These are phyloP conservation scores for Lactarius psammicola DNA, from an alignment of 768 basidiomycete species.

Conservation along the genomic window DNA sequence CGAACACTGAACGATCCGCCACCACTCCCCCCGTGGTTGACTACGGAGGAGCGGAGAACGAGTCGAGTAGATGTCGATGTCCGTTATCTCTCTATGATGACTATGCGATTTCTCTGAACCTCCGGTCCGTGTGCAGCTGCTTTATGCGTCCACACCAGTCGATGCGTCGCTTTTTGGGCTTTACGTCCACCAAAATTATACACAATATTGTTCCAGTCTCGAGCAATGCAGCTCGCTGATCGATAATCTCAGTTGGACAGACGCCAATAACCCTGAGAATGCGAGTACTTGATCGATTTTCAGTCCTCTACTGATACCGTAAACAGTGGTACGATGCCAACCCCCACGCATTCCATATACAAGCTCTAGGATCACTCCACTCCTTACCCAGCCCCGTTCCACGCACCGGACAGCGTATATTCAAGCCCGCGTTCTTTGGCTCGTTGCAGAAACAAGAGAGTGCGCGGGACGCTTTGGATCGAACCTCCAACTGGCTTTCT, in stretches of 20 bases:
- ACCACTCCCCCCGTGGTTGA: slow-evolving; percentile 57
- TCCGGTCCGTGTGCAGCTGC: slow-evolving; percentile 41
- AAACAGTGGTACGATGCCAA: slow-evolving; percentile 62
- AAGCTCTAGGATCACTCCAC: slow-evolving; percentile 82
- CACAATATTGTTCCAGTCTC: slow-evolving; percentile 74
- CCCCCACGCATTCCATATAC: slow-evolving; percentile 83
- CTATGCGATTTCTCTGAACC: slow-evolving; percentile 7
- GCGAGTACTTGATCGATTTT: slow-evolving; percentile 30
- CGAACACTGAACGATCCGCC: slow-evolving; percentile 52
- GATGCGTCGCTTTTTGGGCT: slow-evolving; percentile 86
- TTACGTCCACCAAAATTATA: slow-evolving; percentile 94
- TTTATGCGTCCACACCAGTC: slow-evolving; percentile 85
- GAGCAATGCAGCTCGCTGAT: slow-evolving; percentile 69
- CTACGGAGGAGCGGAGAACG: slow-evolving; percentile 56
- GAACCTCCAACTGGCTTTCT: slow-evolving; percentile 58
- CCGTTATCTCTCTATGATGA: slow-evolving; percentile 28
- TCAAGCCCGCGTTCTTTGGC: slow-evolving; percentile 87
- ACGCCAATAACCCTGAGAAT: slow-evolving; percentile 62
- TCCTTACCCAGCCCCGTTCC: slow-evolving; percentile 84
- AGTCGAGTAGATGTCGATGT: slow-evolving; percentile 82
- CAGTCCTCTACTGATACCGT: background rate
- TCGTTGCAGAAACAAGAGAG: slow-evolving; percentile 53
- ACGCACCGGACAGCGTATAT: slow-evolving; percentile 74
- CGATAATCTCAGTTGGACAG: slow-evolving; percentile 77
- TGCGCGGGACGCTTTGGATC: slow-evolving; percentile 57